A percentile compares a stretch with the other conserved stretches of the same genome.
phyloP scores from a whole-genome alignment of 768 basidiomycete species.

The Cyathus striatus region DNA sequence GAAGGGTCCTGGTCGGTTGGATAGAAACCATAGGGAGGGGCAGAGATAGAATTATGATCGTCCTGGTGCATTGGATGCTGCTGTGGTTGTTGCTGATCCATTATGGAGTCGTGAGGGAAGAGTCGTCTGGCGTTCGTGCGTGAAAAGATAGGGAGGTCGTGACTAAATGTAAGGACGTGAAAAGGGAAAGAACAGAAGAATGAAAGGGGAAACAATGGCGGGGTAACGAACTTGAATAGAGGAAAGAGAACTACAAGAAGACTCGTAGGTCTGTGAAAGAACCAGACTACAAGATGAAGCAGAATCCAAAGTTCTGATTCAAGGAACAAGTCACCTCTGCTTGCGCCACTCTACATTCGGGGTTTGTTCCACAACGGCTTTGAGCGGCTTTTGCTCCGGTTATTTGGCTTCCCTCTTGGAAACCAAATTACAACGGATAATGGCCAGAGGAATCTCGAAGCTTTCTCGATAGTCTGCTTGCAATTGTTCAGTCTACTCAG shows the following conservation, averaged over 20 bases:
- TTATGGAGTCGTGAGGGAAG: constrained; percentile 26
- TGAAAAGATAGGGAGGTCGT: constrained; percentile 15
- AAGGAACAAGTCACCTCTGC: too few relatives aligned
- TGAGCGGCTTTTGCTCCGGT: too few relatives aligned
- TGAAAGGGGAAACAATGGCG: constrained; percentile 26
- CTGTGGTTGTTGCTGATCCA: constrained; percentile 45
- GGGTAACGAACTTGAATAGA: constrained; percentile 14
- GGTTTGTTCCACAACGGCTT: too few relatives aligned
- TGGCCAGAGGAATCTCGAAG: too few relatives aligned
- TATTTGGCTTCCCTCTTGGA: too few relatives aligned
- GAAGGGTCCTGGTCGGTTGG: constrained; percentile 47
- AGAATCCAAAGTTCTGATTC: too few relatives aligned
- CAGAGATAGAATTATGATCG: constrained; percentile 39
- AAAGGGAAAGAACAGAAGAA: constrained; percentile 28
- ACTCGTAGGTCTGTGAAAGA: constrained; percentile 13
- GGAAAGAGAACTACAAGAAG: constrained; percentile 12
- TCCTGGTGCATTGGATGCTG: constrained; percentile 39
- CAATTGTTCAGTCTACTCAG: too few relatives aligned
- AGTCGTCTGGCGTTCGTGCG: constrained; percentile 20
- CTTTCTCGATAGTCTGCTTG: too few relatives aligned
- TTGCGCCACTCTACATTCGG: too few relatives aligned
- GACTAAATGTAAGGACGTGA: constrained; percentile 22
- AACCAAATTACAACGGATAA: too few relatives aligned
- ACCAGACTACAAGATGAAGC: constrained; percentile 12
- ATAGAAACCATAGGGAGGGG: constrained; percentile 47